A percentile compares a stretch with the other conserved stretches of the same genome.
These are phyloP conservation scores for Neospora caninum DNA, from an alignment of 169 alveolate species.

Conservation along the genomic window DNA sequence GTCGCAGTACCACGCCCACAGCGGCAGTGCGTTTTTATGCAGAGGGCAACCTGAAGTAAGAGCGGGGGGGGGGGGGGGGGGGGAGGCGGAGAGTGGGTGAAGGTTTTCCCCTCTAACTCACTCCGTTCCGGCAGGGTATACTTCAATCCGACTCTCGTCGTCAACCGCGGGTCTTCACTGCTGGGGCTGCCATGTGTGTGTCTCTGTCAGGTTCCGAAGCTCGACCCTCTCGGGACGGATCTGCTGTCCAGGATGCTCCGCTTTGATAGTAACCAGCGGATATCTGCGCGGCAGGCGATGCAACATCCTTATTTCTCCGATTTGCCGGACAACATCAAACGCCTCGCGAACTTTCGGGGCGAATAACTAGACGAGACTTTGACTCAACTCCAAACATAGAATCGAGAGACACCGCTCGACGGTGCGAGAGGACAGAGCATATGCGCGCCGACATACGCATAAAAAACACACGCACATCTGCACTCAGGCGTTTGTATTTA, in stretches of 20 bases:
- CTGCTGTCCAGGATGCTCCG: constrained; percentile 90
- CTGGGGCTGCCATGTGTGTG: no score
- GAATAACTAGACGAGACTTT: neutral
- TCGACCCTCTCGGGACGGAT: constrained; percentile 89
- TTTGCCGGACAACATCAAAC: constrained; percentile 33
- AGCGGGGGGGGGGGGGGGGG: no score
- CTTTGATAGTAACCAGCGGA: constrained; percentile 94
- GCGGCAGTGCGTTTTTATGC: no score
- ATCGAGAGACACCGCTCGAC: neutral
- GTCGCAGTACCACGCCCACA: no score
- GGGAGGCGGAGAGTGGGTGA: no score
- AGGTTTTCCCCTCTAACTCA: no score
- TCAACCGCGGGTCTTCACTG: no score
- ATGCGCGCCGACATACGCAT: neutral
- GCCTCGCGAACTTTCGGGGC: constrained; percentile 29
- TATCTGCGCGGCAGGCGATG: constrained; percentile 95
- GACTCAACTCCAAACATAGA: neutral
- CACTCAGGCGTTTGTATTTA: no score
- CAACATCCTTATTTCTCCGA: constrained; percentile 92
- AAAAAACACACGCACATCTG: no score
- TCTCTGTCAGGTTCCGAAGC: constrained; percentile 74
- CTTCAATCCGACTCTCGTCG: no score
- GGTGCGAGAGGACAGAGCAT: neutral
- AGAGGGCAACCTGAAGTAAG: no score
- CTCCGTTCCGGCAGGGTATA: no score